Evolutionary conservation across 1,284 basidiomycete genomes (phyloP).

Genomic region (Heterobasidion annosum): DNA sequence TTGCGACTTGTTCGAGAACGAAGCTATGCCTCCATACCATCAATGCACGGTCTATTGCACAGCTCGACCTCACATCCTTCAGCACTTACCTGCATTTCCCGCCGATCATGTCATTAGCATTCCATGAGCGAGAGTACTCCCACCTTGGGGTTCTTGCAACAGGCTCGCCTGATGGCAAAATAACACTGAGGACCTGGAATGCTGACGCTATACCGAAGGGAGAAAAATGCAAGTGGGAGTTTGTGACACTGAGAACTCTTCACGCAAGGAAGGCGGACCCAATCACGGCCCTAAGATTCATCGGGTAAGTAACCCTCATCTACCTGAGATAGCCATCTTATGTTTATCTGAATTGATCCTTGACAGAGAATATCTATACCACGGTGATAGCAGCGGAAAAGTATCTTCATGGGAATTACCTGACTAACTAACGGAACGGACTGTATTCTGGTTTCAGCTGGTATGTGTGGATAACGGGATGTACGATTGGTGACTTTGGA

Average conservation of each 20-base stretch:
- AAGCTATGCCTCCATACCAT: constrained; percentile 73
- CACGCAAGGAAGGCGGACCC: constrained; percentile 39
- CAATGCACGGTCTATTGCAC: constrained; percentile 68
- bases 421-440: constrained; percentile 20
- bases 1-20: constrained; percentile 69
- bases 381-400: constrained; percentile 60
- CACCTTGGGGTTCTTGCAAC: constrained; percentile 61
- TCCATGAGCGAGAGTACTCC: constrained; percentile 77
- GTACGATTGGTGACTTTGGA: no score
- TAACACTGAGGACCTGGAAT: constrained; percentile 68
- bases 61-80: constrained; percentile 46
- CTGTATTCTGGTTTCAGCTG: no score
- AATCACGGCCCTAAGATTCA: constrained; percentile 59
- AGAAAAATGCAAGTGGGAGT: constrained; percentile 63
- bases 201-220: constrained; percentile 56
- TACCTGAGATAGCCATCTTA: background rate
- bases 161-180: constrained; percentile 57
- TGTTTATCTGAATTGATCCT: constrained; percentile 1
- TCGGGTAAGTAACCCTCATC: constrained; percentile 40
- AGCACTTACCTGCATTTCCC: constrained; percentile 26
- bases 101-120: constrained; percentile 47
- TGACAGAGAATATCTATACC: constrained; percentile 49
- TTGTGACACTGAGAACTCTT: constrained; percentile 55
- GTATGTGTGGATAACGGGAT: no score
- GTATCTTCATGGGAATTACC: constrained; percentile 56